Base-by-base conservation (phyloP, 2,329 filamentous ascomycete genomes). In the Lachnellula occidentalis region DNA sequence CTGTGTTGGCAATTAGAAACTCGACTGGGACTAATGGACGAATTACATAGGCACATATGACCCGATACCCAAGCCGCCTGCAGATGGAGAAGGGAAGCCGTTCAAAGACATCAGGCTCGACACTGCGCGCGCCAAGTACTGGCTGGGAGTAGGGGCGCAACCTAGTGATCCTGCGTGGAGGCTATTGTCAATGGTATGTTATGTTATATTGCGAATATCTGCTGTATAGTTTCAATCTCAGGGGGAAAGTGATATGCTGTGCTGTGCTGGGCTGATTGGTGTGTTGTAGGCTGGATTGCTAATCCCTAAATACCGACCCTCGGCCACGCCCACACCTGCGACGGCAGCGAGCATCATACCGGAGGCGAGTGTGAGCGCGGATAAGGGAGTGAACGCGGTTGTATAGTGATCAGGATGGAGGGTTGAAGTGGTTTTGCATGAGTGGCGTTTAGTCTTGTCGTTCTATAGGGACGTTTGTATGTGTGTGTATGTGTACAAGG, bases 71-170 rank as follows among this genome's bases (percentile, higher is more conserved):
- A 84, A 81, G 67, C 70, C 75, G 24, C 78, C 81, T 1, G 80
- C 82, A 65, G 88, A 74, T 66, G 70, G 68, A 62, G 79, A 79
- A n/a, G 82, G 83, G 17, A 82, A 84, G 55, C 80, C 88, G 53
- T 90, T 88, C 76, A 99, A 99, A 74, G 92, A 97, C 63, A 88
- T 99, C 69, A 86, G 90, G 67, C 79, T 99, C 14, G 94, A 99
- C 72, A 76, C 81, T 7, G 76, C 82, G 61, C 79, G 94, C 57
- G 88, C 92, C 54, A 86, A 87, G 72, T 99, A 99, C 76, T 99
- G 94, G 94, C 79, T 99, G 36, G 94, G 94, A 70, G 92, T 97
- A 3, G 94, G 94, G 1, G 94, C 94, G 53, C 94, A 99, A 74
- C 94, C 94, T 9, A 92, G 88, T 59, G 90, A 96, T 63, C 85